phyloP scores from a whole-genome alignment of 2,329 filamentous ascomycete species.

The Talaromyces sp. region DNA sequence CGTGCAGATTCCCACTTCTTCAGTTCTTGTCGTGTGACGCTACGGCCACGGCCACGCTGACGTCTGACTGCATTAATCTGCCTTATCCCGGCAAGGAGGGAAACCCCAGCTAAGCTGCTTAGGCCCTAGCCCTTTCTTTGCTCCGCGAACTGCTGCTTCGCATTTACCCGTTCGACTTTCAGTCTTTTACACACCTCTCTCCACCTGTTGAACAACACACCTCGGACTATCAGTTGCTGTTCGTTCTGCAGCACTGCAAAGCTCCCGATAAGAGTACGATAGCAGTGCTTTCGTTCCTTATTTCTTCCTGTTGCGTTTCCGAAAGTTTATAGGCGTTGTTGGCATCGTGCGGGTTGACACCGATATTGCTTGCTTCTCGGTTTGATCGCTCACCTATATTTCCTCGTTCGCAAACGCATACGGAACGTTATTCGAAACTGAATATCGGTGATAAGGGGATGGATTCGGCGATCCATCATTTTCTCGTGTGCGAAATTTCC shows the following conservation, averaged over 20 bases:
- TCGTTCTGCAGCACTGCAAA: not conserved
- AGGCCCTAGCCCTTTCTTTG: not conserved
- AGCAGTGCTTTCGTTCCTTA: not conserved
- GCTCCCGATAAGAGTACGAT: not conserved
- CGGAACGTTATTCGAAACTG: not conserved
- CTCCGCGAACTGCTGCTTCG: constrained; percentile 12
- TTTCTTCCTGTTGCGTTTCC: not conserved
- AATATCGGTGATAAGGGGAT: constrained; percentile 9
- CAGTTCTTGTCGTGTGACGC: constrained; percentile 1
- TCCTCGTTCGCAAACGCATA: constrained; percentile 5
- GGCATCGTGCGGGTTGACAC: not conserved
- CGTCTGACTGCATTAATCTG: not conserved
- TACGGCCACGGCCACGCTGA: constrained; percentile 10
- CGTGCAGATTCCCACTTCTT: not conserved
- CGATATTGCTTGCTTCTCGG: not conserved
- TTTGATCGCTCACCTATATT: not conserved
- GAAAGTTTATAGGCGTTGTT: not conserved
- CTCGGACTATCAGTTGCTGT: not conserved
- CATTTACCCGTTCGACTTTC: not conserved
- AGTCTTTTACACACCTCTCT: not conserved
- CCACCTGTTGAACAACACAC: not conserved
- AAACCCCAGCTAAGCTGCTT: constrained; percentile 7
- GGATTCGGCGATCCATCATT: constrained; percentile 10
- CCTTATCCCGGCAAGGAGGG: not conserved
- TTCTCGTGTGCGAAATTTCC: constrained; percentile 9